Percentiles rank a stretch among this genome's conserved stretches.
These are phyloP conservation scores for Achaetomium macrosporum DNA, from an alignment of 2,329 filamentous ascomycete genomes.

Conservation along the genomic window DNA sequence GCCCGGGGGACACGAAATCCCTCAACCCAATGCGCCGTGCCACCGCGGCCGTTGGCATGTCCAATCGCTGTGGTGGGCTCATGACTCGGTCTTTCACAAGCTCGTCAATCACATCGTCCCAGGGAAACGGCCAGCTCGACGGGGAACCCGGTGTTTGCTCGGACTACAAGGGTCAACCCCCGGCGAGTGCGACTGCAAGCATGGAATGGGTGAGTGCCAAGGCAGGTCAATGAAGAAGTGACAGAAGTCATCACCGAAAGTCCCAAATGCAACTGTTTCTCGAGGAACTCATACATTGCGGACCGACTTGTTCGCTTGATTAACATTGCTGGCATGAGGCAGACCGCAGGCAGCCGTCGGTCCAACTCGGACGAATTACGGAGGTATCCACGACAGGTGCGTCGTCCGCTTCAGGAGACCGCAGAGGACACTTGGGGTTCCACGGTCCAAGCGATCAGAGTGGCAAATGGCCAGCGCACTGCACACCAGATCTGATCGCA, in stretches of 20 bases:
- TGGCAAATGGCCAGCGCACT: conserved; percentile 2
- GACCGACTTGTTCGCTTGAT: too few relatives aligned
- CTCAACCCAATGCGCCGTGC: not conserved
- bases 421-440: conserved; percentile 7
- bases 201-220: not conserved
- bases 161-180: not conserved
- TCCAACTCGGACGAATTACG: conserved; percentile 1
- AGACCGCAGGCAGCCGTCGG: conserved; percentile 5
- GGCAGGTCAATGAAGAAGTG: not conserved
- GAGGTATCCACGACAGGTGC: not conserved
- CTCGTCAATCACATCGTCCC: conserved; percentile 1
- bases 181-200: conserved; percentile 1
- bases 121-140: conserved; percentile 2
- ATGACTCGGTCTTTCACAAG: conserved; percentile 9
- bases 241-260: not conserved
- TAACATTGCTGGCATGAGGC: conserved; percentile 3
- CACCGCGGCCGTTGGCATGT: conserved; percentile 5
- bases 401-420: not conserved
- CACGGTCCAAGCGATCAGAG: conserved; percentile 12
- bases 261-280: conserved; percentile 3
- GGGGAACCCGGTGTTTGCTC: conserved; percentile 8
- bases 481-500: not conserved
- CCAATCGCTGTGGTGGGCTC: conserved; percentile 4
- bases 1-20: not conserved
- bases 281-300: too few relatives aligned